phyloP scores from a whole-genome alignment of 2,329 filamentous ascomycete species.

The Didymella glomerata region DNA sequence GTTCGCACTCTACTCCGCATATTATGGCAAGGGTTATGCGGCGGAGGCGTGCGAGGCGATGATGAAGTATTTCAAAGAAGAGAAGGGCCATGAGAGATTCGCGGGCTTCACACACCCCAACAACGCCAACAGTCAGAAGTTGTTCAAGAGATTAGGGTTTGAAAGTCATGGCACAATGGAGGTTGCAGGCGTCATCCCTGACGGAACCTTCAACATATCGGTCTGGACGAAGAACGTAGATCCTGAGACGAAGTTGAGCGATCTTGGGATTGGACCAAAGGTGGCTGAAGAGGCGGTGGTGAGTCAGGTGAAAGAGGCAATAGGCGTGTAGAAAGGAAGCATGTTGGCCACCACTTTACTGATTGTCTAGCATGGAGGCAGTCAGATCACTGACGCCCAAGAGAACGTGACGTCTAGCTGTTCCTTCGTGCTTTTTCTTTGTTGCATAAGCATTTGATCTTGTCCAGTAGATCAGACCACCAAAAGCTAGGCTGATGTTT shows the following conservation, averaged over 20 bases:
- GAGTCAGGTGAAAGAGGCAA: background rate
- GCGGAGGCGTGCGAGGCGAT: slow-evolving; percentile 28
- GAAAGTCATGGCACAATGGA: slow-evolving; percentile 23
- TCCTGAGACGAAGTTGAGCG: background rate
- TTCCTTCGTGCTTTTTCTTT: background rate
- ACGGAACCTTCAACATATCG: background rate
- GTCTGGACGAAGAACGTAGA: slow-evolving; percentile 25
- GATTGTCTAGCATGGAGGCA: background rate
- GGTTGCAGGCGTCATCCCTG: slow-evolving; percentile 19
- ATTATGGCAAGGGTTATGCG: slow-evolving; percentile 34
- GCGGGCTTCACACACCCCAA: slow-evolving; percentile 27
- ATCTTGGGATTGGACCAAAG: slow-evolving; percentile 12
- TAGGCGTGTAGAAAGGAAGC: background rate
- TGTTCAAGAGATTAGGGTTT: slow-evolving; percentile 34
- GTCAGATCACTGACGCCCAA: background rate
- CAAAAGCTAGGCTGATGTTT: background rate
- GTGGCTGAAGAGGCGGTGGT: background rate
- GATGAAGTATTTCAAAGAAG: slow-evolving; percentile 20
- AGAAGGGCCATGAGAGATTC: slow-evolving; percentile 21
- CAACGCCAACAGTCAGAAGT: slow-evolving; percentile 30
- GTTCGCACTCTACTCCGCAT: slow-evolving; percentile 23
- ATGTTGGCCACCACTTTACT: background rate
- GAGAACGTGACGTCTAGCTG: too few species aligned
- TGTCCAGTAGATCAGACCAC: background rate
- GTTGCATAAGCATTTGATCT: background rate